phyloP scores from a whole-genome alignment of 2,329 filamentous ascomycete genomes.

The Verticillium nubilum region DNA sequence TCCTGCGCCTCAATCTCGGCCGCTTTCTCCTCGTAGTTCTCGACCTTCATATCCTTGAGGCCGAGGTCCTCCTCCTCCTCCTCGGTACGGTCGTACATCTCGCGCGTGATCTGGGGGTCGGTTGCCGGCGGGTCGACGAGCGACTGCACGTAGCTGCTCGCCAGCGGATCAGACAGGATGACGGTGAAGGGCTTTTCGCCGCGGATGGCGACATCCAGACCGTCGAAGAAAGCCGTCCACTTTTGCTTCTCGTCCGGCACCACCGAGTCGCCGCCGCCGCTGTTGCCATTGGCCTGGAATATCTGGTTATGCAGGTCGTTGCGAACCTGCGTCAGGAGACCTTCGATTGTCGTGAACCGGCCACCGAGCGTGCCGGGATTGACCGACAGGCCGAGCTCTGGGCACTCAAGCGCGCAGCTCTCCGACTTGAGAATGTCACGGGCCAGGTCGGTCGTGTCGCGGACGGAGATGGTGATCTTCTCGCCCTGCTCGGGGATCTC shows the following conservation, averaged over 20 bases:
- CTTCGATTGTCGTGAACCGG: constrained; percentile 94
- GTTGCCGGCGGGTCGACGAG: constrained; percentile 64
- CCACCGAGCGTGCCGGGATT: constrained; percentile 93
- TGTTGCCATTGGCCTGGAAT: constrained; percentile 65
- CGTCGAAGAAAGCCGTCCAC: constrained; percentile 78
- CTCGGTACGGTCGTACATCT: constrained; percentile 80
- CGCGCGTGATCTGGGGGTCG: constrained; percentile 75
- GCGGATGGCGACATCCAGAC: constrained; percentile 70
- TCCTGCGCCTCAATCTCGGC: constrained; percentile 30
- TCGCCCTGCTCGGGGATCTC: constrained; percentile 82
- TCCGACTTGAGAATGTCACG: constrained; percentile 95
- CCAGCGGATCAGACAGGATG: constrained; percentile 80
- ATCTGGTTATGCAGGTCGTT: constrained; percentile 85
- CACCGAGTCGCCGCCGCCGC: constrained; percentile 68
- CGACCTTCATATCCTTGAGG: constrained; percentile 85
- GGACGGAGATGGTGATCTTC: constrained; percentile 72
- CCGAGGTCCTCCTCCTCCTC: constrained; percentile 95
- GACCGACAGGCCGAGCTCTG: constrained; percentile 80
- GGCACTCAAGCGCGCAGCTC: constrained; percentile 79
- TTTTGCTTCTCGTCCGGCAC: constrained; percentile 55
- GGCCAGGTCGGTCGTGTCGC: constrained; percentile 63
- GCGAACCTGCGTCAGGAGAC: constrained; percentile 85
- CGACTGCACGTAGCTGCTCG: constrained; percentile 90
- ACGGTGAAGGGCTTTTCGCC: constrained; percentile 79
- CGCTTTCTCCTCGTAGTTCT: constrained; percentile 67